Base-by-base conservation (phyloP, 2,329 filamentous ascomycete genomes). In the Akanthomyces lecanii region DNA sequence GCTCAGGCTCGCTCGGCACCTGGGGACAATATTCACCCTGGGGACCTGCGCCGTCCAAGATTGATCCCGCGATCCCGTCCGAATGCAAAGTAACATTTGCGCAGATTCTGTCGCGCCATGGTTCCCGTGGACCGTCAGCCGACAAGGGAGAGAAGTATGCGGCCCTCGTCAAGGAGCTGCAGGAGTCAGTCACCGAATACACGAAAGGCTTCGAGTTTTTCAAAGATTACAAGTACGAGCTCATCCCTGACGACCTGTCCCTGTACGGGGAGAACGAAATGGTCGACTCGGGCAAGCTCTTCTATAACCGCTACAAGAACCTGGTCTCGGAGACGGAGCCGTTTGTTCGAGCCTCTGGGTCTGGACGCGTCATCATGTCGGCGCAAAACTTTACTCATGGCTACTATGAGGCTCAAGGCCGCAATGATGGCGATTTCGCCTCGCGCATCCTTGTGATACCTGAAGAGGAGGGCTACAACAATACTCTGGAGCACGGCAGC, bases 21-120 rank as follows among this genome's bases (percentile, higher is more conserved):
- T 96, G 92, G 91, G 93, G 92, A 62, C 92, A 94, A 73, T 97
- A 97, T 74, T 89, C 91, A 21, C 91, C 92, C 2, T 96, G 87
- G 77, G 97, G 90, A 75, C 83, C 88, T 1, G 88, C 93, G 0
- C 82, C 87, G 7, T 92, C 89, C 1, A 79, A 84, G 3, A 84
- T 91, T 57, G 78, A 85, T 18, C 69, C 81, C 7, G 78, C 79
- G 8, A 77, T 89, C 0, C 92, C 92, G 0, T 67, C 78, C 0
- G 80, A 79, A n/a, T 97, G 93, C 76, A 78, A 83, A 14, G 77
- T 94, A 68, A 94, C 88, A 3, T 94, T 96, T 74, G 93, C 84
- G 1, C 89, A 93, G 70, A 79, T 93, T 28, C 82, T 97, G 54
- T 92, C 91, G 25, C 87, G 93, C 2, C 93, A 97, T 72, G 93